Percentiles rank a stretch among this genome's conserved stretches.
Evolutionary conservation across 192 early-diverging fungal species (phyloP).

Genomic region (Linnemannia hyalina): DNA sequence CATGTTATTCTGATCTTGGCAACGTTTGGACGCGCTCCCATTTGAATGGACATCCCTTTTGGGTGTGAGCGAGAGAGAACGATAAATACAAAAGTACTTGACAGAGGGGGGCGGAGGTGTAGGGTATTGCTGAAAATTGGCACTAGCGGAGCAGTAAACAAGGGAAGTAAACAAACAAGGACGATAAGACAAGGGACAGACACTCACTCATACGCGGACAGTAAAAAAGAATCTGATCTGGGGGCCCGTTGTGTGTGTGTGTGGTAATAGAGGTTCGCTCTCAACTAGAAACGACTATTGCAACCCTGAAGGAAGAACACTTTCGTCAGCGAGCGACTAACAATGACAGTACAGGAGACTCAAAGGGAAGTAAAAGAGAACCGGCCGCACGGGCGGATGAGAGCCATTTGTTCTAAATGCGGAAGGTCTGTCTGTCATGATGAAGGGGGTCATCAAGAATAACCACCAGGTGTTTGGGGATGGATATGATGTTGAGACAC

Average conservation of each 20-base stretch:
- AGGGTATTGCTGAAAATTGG: background rate
- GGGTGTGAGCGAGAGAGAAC: background rate
- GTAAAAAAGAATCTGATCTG: background rate
- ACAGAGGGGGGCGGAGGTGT: background rate
- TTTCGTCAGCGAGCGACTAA: background rate
- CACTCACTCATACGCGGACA: background rate
- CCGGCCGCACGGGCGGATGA: background rate
- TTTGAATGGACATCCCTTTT: background rate
- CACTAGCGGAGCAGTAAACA: background rate
- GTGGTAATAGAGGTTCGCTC: background rate
- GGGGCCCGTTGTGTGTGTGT: background rate
- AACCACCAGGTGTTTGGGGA: background rate
- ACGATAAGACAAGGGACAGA: background rate
- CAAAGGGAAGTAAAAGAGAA: background rate
- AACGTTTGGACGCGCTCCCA: background rate
- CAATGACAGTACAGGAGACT: background rate
- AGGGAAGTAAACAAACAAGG: background rate
- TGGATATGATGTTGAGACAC: background rate
- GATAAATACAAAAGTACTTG: constrained; percentile 2
- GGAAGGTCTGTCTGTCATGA: background rate
- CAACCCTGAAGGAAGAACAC: background rate
- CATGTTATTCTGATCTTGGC: background rate
- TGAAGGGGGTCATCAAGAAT: background rate
- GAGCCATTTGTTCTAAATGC: background rate
- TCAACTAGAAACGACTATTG: background rate